phyloP scores from a whole-genome alignment of 257 asterid genomes.

The Schizonepeta tenuifolia region DNA sequence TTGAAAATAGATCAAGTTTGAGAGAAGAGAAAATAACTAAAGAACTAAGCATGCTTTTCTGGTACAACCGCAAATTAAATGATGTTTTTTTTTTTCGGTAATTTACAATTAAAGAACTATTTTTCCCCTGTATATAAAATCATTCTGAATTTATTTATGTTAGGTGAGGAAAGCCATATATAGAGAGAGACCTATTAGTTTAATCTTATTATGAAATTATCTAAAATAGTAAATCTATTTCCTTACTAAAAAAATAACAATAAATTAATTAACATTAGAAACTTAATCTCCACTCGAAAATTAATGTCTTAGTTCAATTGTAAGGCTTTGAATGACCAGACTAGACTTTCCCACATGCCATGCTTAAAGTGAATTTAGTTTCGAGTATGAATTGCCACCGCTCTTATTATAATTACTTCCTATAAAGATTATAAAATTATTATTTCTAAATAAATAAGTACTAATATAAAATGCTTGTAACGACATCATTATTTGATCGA shows the following conservation, averaged over 20 bases:
- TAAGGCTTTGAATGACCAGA: neutral
- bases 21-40: neutral
- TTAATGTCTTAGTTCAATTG: neutral
- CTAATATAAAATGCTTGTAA: too few species aligned
- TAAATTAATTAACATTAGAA: too few species aligned
- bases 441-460: neutral
- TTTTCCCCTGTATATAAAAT: neutral
- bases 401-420: neutral
- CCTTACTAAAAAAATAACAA: too few species aligned
- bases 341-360: neutral
- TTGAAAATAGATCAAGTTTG: neutral
- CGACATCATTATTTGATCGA: too few species aligned
- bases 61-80: neutral
- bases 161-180: too few species aligned
- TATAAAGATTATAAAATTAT: too few species aligned
- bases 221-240: too few species aligned
- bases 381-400: neutral
- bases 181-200: too few species aligned
- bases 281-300: too few species aligned
- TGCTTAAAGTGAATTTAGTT: neutral
- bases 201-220: too few species aligned
- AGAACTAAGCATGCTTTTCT: neutral
- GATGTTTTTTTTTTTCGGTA: neutral
- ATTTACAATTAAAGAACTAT: neutral
- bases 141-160: too few species aligned